Evolutionary conservation across 208 protist genomes (phyloP).

Genomic region (Acanthamoeba royreba): DNA sequence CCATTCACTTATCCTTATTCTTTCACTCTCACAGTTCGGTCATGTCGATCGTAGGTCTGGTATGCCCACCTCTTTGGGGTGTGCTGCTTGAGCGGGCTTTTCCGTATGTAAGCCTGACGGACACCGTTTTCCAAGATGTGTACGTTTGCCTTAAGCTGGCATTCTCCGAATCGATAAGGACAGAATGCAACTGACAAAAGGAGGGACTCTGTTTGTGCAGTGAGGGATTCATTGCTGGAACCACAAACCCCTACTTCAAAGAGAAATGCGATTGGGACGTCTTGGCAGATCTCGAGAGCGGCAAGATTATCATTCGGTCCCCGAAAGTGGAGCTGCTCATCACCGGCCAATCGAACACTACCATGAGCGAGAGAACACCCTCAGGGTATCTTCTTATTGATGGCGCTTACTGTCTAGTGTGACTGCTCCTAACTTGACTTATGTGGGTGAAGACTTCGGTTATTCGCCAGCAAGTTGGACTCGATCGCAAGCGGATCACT

Average conservation of each 20-base stretch:
- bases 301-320: background rate
- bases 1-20: no score
- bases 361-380: background rate
- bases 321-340: conserved; percentile 34
- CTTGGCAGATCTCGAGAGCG: conserved; percentile 43
- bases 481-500: background rate
- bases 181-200: no score
- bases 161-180: background rate
- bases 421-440: no score
- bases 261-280: conserved; percentile 50
- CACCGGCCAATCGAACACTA: conserved; percentile 3
- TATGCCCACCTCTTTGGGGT: conserved; percentile 19
- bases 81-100: conserved; percentile 22
- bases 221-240: conserved; percentile 40
- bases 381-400: background rate
- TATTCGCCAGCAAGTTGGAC: conserved; percentile 17
- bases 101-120: conserved; percentile 28
- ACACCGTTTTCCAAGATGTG: conserved; percentile 14
- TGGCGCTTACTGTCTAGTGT: no score
- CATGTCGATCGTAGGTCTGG: conserved; percentile 10
- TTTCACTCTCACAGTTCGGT: conserved; percentile 26
- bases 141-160: background rate
- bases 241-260: conserved; percentile 43
- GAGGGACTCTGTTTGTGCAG: no score
- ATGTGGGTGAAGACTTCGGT: background rate